phyloP scores from a whole-genome alignment of 2,329 filamentous ascomycete genomes.

The Dothidotthia symphoricarpi region DNA sequence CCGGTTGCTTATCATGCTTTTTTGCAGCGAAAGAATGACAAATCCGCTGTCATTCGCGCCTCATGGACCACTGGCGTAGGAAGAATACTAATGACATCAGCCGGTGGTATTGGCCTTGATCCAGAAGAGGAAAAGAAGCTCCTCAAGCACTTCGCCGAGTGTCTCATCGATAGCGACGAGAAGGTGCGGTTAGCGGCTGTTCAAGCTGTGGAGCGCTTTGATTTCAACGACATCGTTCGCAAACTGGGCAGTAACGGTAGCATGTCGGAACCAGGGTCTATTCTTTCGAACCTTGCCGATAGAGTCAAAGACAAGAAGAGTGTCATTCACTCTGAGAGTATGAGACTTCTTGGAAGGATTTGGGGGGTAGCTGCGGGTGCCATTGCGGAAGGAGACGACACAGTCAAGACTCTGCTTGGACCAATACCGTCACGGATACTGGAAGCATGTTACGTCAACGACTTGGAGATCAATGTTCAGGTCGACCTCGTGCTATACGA shows the following conservation, averaged over 20 bases:
- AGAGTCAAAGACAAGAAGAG: slow-evolving; percentile 83
- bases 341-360: slow-evolving; percentile 77
- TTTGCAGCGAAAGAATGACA: slow-evolving; percentile 81
- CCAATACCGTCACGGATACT: slow-evolving; percentile 83
- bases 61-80: slow-evolving; percentile 84
- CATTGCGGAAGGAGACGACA: slow-evolving; percentile 77
- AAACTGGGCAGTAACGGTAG: slow-evolving; percentile 78
- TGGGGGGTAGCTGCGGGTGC: slow-evolving; percentile 94
- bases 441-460: slow-evolving; percentile 86
- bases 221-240: slow-evolving; percentile 74
- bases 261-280: slow-evolving; percentile 71
- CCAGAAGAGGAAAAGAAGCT: slow-evolving; percentile 76
- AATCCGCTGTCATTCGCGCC: slow-evolving; percentile 74
- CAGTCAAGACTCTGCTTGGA: slow-evolving; percentile 70
- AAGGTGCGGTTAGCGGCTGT: slow-evolving; percentile 89
- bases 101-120: slow-evolving; percentile 83
- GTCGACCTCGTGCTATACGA: slow-evolving; percentile 85
- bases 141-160: slow-evolving; percentile 71
- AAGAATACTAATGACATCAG: slow-evolving; percentile 85
- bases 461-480: slow-evolving; percentile 77
- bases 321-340: slow-evolving; percentile 79
- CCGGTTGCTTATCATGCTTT: slow-evolving; percentile 78
- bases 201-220: slow-evolving; percentile 76
- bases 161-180: slow-evolving; percentile 85
- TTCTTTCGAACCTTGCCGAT: slow-evolving; percentile 79